These are phyloP conservation scores for Tetrahymena thermophila DNA, from an alignment of 73 alveolate genomes.

Conservation along the genomic window DNA sequence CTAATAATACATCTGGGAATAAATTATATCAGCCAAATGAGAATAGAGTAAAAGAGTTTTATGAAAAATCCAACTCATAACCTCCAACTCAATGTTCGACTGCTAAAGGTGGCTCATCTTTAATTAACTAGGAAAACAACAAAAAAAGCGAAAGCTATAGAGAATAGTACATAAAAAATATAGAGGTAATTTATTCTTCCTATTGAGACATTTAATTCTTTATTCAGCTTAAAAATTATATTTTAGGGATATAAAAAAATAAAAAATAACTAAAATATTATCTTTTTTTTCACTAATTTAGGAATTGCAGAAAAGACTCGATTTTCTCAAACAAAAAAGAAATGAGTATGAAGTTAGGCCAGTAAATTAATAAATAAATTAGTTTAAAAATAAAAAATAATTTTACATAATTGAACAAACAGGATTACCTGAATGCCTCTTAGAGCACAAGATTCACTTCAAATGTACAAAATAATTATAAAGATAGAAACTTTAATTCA, in stretches of 20 bases:
- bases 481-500: not conserved
- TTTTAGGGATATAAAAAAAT: no score
- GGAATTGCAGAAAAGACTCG: not conserved
- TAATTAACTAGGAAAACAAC: not conserved
- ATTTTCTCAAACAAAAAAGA: not conserved
- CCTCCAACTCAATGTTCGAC: not conserved
- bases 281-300: not conserved
- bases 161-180: not conserved
- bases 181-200: not conserved
- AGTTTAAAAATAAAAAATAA: not conserved
- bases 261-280: no score
- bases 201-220: no score
- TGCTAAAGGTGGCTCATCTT: not conserved
- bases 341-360: not conserved
- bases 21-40: not conserved
- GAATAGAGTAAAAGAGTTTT: not conserved
- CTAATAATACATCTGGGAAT: not conserved
- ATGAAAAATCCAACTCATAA: not conserved
- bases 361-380: not conserved
- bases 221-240: not conserved
- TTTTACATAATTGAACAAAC: not conserved
- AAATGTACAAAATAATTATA: not conserved
- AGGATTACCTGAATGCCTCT: not conserved
- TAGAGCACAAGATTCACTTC: not conserved
- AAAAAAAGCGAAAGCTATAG: not conserved